A percentile compares a stretch with the other conserved stretches of the same genome.
Evolutionary conservation across 345 rosid genomes (phyloP).

Genomic region (Acer negundo): DNA sequence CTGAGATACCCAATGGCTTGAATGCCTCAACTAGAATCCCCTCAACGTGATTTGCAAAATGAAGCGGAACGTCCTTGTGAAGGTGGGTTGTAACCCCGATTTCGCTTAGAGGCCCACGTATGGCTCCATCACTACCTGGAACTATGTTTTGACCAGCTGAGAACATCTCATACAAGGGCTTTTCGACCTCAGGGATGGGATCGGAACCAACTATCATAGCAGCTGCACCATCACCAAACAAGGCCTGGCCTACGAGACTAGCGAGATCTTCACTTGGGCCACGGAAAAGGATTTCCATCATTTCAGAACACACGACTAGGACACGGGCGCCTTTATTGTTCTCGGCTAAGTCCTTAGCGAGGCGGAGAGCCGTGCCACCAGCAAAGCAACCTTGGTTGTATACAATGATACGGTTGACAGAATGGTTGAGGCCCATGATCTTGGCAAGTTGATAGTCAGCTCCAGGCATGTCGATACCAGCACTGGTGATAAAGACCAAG

Average conservation of each 20-base stretch:
- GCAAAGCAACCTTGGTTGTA: constrained; percentile 57
- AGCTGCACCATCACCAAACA: constrained; percentile 53
- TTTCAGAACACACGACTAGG: constrained; percentile 44
- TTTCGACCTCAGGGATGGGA: constrained; percentile 29
- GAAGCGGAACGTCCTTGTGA: constrained; percentile 37
- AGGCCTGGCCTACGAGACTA: constrained; percentile 42
- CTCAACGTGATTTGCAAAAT: constrained; percentile 40
- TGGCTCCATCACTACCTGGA: constrained; percentile 42
- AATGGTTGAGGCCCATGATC: constrained; percentile 47
- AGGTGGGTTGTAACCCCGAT: constrained; percentile 44
- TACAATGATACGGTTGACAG: constrained; percentile 48
- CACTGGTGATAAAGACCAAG: constrained; percentile 48
- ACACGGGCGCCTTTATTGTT: constrained; percentile 50
- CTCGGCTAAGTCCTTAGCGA: constrained; percentile 56
- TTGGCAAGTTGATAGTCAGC: constrained; percentile 56
- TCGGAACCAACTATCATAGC: constrained; percentile 47
- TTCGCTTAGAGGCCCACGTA: constrained; percentile 45
- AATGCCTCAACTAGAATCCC: constrained; percentile 38
- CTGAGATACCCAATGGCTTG: constrained; percentile 40
- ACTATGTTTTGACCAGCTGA: constrained; percentile 39
- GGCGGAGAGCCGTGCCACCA: constrained; percentile 43
- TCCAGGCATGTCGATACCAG: constrained; percentile 57
- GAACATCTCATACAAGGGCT: constrained; percentile 45
- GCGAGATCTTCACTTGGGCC: constrained; percentile 43
- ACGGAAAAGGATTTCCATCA: constrained; percentile 38